Evolutionary conservation across 2,329 filamentous ascomycete species (phyloP), one percentile per base, ranked within the genome.

Genomic region (Microcera coccophila): DNA sequence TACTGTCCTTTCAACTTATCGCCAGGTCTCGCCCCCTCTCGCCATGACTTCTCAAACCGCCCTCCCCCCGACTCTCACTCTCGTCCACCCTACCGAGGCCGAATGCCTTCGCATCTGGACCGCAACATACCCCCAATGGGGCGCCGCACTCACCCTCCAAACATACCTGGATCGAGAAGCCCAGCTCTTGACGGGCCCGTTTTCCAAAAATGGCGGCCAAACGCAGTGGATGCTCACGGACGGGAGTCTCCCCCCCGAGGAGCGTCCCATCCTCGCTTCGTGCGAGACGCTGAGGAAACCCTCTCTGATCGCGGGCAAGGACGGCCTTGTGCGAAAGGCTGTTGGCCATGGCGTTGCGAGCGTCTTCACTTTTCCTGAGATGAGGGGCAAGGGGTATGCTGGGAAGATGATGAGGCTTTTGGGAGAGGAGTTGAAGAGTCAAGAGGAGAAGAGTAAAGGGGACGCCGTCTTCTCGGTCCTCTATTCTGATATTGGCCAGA

Each of bases 401-500:
- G 78, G 76, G 43, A 75, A 84, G 42, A 90, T 93, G 83, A 77
- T 90, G 63, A 63, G 65, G 32, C 81, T 90, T 53, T 61, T 93
- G 26, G 81, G 76, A 12, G 50, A 58, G 8, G 51, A 54, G 26
- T 62, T 80, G 18, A 52, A 51, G 12, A 40, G 40, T 1, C 48
- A 49, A 28, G 53, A 66, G 32, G 49, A 52, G 2, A 38, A 58
- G 50, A 28, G 58, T 18, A 36, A 57, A n/a, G 53, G 58, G 19
- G 66, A 69, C 38, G 60, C 73, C 62, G 49, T 65, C 12, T 93
- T 91, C 64, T 90, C 87, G 1, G 78, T 94, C 7, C 73, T 96
- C 8, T 95, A 83, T 65, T 95, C 89, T 8, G 88, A 94, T 57
- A 90, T 94, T 50, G 88, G 90, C 16, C 85, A 88, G 71, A 70